Percentiles rank a stretch among this genome's conserved stretches.
phyloP scores from a whole-genome alignment of 768 basidiomycete species.

The Scleroderma bovista region DNA sequence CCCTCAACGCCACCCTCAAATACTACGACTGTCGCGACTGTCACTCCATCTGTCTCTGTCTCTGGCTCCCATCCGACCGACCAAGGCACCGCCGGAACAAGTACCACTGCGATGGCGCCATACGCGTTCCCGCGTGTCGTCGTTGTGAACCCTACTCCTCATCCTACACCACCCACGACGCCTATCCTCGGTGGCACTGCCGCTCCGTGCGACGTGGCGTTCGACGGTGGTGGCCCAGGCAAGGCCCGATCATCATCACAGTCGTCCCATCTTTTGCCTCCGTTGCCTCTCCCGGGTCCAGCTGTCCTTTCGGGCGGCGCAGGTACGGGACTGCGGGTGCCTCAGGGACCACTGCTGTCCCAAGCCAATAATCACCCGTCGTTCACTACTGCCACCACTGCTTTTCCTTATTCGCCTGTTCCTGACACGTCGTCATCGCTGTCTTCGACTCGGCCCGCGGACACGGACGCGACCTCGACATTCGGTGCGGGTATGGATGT shows the following conservation, averaged over 20 bases:
- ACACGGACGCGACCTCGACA: constrained; percentile 2
- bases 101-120: constrained; percentile 2
- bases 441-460: not conserved
- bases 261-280: constrained; percentile 25
- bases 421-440: not conserved
- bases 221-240: not conserved
- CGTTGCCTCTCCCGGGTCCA: constrained; percentile 22
- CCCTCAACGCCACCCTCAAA: constrained; percentile 19
- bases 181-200: constrained; percentile 35
- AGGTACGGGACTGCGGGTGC: not conserved
- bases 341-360: constrained; percentile 18
- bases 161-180: constrained; percentile 73
- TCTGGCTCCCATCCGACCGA: not conserved
- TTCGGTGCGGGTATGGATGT: constrained; percentile 16
- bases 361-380: not conserved
- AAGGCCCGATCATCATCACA: not conserved
- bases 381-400: not conserved
- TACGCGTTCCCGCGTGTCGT: constrained; percentile 50
- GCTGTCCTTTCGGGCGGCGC: constrained; percentile 4
- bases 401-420: not conserved
- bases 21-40: not conserved
- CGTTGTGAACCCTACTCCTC: constrained; percentile 72
- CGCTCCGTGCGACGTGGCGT: constrained; percentile 4
- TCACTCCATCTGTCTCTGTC: not conserved
- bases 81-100: not conserved